Conservation (phyloP, 208 protist species). For the Polymyxa betae region DNA sequence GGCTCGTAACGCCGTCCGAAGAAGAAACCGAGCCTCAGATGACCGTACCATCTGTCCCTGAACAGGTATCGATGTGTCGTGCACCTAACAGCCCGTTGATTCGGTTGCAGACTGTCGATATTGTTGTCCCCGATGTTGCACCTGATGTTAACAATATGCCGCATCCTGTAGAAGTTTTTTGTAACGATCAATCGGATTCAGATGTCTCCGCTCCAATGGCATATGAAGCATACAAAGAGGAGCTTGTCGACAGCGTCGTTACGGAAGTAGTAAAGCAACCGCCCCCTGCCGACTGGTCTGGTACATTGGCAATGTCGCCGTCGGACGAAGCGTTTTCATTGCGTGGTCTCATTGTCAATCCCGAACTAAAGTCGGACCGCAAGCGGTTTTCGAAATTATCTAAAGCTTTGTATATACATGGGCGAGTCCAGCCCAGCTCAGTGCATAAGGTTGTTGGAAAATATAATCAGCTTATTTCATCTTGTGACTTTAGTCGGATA, state of each 20-base stretch:
- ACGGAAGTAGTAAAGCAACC: too few relatives aligned
- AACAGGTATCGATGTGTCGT: too few relatives aligned
- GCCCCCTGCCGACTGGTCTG: neutral
- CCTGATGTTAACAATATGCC: neutral
- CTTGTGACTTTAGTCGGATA: too few relatives aligned
- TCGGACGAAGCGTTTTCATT: neutral
- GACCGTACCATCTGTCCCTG: neutral
- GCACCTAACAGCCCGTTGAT: too few relatives aligned
- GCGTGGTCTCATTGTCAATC: neutral
- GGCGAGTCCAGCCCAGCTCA: neutral
- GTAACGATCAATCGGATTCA: too few relatives aligned
- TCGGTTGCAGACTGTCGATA: neutral
- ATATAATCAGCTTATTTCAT: too few relatives aligned
- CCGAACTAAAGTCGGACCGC: neutral
- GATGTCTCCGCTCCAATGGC: too few relatives aligned
- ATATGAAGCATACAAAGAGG: too few relatives aligned
- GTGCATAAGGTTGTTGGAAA: slow-evolving; percentile 42
- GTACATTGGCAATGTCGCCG: neutral
- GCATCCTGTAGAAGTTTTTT: neutral
- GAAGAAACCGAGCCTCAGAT: neutral
- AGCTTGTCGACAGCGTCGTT: too few relatives aligned
- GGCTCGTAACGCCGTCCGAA: neutral
- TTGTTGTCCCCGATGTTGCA: neutral
- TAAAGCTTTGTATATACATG: neutral
- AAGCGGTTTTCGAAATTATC: neutral